Evolutionary conservation across 78 protist genomes (phyloP).

Genomic region (Planoprotostelium fungivorum): DNA sequence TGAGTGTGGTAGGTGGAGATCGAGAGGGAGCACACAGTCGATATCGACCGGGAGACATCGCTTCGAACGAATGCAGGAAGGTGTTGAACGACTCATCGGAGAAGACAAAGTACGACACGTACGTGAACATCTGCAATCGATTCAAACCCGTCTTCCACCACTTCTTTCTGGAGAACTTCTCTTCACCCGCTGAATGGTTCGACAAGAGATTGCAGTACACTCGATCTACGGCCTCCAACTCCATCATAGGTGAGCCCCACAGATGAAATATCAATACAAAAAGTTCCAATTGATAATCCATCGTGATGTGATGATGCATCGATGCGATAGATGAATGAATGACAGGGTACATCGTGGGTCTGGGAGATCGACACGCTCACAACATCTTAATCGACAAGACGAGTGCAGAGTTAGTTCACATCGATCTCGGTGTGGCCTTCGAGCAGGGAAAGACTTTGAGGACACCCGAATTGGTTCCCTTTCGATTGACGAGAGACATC

Average conservation of each 20-base stretch:
- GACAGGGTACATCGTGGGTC: slow-evolving; percentile 69
- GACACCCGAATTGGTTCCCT: slow-evolving; percentile 78
- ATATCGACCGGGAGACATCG: slow-evolving; percentile 23
- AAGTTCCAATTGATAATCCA: not conserved
- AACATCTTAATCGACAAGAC: slow-evolving; percentile 78
- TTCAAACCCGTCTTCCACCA: slow-evolving; percentile 74
- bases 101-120: slow-evolving; percentile 3
- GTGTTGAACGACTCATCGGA: not conserved
- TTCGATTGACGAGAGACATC: slow-evolving; percentile 74
- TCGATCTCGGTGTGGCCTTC: slow-evolving; percentile 81
- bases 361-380: slow-evolving; percentile 86
- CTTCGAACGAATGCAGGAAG: slow-evolving; percentile 9
- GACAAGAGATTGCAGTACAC: slow-evolving; percentile 40
- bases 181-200: slow-evolving; percentile 58
- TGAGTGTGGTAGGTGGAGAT: not conserved
- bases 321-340: not conserved
- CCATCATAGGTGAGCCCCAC: slow-evolving; percentile 58
- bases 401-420: slow-evolving; percentile 78
- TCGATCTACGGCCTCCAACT: slow-evolving; percentile 54
- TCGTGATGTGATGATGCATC: not conserved
- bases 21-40: not conserved
- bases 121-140: not conserved
- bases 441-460: slow-evolving; percentile 51
- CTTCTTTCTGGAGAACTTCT: slow-evolving; percentile 71
- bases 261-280: not conserved